Evolutionary conservation across 2,329 filamentous ascomycete genomes (phyloP).

Genomic region (Huntiella savannae): DNA sequence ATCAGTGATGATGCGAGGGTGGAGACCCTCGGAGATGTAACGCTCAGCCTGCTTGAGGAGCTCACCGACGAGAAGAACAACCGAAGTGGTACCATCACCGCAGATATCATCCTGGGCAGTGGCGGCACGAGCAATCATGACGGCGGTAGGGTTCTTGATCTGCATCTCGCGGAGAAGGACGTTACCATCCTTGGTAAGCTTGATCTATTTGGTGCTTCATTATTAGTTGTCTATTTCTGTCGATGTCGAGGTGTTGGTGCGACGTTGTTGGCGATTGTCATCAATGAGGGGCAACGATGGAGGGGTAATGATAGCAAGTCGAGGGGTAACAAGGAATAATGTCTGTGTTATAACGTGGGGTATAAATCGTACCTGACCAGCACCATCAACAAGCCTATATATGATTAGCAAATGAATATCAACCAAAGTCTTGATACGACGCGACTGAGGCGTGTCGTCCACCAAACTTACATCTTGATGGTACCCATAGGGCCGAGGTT

Average conservation of each 20-base stretch:
- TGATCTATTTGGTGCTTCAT: constrained; percentile 43
- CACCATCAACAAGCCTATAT: constrained; percentile 46
- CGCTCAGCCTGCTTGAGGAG: constrained; percentile 93
- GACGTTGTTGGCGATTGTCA: background rate
- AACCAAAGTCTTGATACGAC: background rate
- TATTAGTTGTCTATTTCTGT: constrained; percentile 14
- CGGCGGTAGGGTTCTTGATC: constrained; percentile 96
- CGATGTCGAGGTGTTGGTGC: background rate
- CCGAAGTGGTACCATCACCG: constrained; percentile 91
- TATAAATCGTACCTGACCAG: constrained; percentile 37
- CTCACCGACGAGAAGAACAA: constrained; percentile 88
- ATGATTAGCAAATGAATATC: constrained; percentile 15
- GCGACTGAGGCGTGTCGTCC: background rate
- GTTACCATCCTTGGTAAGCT: constrained; percentile 96
- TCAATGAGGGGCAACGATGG: background rate
- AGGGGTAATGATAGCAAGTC: background rate
- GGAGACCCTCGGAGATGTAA: constrained; percentile 90
- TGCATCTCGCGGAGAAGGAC: constrained; percentile 65
- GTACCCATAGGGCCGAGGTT: constrained; percentile 88
- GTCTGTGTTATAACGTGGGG: constrained; percentile 14
- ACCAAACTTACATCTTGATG: constrained; percentile 64
- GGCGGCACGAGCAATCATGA: constrained; percentile 64
- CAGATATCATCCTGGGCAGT: constrained; percentile 98
- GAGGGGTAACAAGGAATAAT: constrained; percentile 1
- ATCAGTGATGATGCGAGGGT: constrained; percentile 90